These are phyloP conservation scores for Juglanconis juglandina DNA, from an alignment of 2,329 filamentous ascomycete species.

Conservation along the genomic window DNA sequence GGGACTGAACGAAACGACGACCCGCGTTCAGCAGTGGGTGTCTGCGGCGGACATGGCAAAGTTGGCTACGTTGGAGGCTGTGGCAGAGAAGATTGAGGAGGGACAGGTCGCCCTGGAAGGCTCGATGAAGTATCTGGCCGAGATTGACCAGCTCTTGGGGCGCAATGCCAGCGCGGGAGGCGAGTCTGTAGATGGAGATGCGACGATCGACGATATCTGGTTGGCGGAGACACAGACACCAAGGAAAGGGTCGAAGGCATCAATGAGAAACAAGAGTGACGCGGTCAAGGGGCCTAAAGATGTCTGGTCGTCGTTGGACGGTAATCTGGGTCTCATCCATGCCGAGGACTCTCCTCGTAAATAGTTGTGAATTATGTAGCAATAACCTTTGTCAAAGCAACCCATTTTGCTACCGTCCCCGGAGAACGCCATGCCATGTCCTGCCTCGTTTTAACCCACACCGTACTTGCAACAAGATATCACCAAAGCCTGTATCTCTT, in stretches of 20 bases:
- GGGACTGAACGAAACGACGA: slow-evolving; percentile 37
- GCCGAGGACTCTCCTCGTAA: slow-evolving; percentile 27
- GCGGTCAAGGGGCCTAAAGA: slow-evolving; percentile 31
- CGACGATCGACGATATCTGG: slow-evolving; percentile 31
- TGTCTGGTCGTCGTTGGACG: slow-evolving; percentile 51
- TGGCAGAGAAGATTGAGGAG: slow-evolving; percentile 58
- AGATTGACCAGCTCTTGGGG: slow-evolving; percentile 49
- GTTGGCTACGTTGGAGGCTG: slow-evolving; percentile 53
- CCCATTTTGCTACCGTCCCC: slow-evolving; percentile 8
- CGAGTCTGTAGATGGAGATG: slow-evolving; percentile 15
- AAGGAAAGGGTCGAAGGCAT: slow-evolving; percentile 20
- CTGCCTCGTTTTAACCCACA: background rate
- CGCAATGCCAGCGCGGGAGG: slow-evolving; percentile 25
- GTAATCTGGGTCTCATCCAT: slow-evolving; percentile 51
- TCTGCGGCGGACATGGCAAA: slow-evolving; percentile 59
- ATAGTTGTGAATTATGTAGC: slow-evolving; percentile 17
- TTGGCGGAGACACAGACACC: slow-evolving; percentile 31
- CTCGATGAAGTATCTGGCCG: slow-evolving; percentile 46
- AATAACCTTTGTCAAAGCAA: background rate
- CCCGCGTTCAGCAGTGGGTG: slow-evolving; percentile 54
- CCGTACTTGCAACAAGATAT: background rate
- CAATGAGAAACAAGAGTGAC: slow-evolving; percentile 23
- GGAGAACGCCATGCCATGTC: slow-evolving; percentile 23
- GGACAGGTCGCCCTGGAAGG: slow-evolving; percentile 55
- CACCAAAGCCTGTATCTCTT: background rate